These are phyloP conservation scores for Trichoderma asperellum DNA, from an alignment of 2,329 filamentous ascomycete species.

Conservation along the genomic window DNA sequence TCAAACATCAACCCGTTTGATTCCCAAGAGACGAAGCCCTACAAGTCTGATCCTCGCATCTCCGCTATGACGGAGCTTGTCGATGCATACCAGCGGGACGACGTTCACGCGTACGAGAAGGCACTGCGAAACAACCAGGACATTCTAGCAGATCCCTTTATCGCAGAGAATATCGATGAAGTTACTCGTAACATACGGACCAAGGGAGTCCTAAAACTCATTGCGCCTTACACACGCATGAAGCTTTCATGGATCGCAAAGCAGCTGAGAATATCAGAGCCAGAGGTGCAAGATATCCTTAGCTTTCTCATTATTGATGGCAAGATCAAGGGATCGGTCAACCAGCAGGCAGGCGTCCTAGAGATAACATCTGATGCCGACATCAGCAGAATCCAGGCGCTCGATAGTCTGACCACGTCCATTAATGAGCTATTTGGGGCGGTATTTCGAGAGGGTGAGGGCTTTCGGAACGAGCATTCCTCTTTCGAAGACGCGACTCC, in stretches of 20 bases:
- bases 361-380: conserved; percentile 77
- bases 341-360: conserved; percentile 83
- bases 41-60: conserved; percentile 93
- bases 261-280: conserved; percentile 80
- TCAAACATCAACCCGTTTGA: conserved; percentile 99
- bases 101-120: conserved; percentile 87
- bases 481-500: conserved; percentile 36
- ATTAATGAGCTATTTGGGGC: conserved; percentile 70
- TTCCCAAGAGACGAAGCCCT: conserved; percentile 97
- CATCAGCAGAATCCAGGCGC: conserved; percentile 71
- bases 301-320: conserved; percentile 91
- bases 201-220: conserved; percentile 89
- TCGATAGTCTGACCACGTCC: conserved; percentile 72
- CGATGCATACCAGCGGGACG: conserved; percentile 93
- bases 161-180: conserved; percentile 98
- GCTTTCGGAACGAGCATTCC: conserved; percentile 53
- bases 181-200: conserved; percentile 98
- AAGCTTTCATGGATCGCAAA: conserved; percentile 84
- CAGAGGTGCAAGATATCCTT: conserved; percentile 94
- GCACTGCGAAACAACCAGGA: conserved; percentile 88
- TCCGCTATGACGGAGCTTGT: conserved; percentile 97
- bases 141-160: conserved; percentile 89
- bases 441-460: conserved; percentile 78
- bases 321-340: conserved; percentile 83
- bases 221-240: conserved; percentile 94